Conservation (phyloP, 2,329 filamentous ascomycete species). For the Neurospora sp. region DNA sequence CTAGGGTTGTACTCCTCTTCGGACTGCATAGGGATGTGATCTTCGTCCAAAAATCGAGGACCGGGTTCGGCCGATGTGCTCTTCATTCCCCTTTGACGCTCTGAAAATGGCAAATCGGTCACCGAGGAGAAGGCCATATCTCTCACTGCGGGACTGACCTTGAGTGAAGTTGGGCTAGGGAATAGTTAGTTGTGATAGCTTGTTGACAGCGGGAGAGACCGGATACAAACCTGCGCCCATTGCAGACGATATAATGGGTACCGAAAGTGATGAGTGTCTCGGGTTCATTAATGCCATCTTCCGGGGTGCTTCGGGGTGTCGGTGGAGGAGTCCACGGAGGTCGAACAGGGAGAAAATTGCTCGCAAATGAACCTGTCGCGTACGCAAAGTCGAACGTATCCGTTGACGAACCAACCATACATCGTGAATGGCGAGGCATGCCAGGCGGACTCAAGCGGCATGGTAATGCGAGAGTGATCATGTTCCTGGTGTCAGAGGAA, state of each 20-base stretch:
- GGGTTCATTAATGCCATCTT: constrained; percentile 1
- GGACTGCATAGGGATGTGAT: constrained; percentile 1
- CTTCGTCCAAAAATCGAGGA: neutral
- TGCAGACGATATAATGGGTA: neutral
- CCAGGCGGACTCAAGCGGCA: neutral
- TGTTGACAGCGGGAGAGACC: neutral
- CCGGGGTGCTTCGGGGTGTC: constrained; percentile 10
- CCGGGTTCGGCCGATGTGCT: neutral
- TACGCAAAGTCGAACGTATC: neutral
- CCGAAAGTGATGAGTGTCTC: neutral
- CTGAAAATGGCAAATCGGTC: neutral
- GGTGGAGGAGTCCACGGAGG: constrained; percentile 18
- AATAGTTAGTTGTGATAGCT: neutral
- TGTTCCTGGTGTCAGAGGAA: neutral
- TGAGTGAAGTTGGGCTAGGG: constrained; percentile 9
- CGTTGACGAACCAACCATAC: neutral
- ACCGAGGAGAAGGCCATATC: constrained; percentile 6
- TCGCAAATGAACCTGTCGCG: neutral
- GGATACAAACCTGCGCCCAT: constrained; percentile 2
- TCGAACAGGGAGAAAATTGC: constrained; percentile 2
- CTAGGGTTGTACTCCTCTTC: constrained; percentile 9
- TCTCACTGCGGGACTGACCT: constrained; percentile 8
- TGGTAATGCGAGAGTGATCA: neutral
- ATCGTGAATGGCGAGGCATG: neutral
- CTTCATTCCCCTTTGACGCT: neutral